Evolutionary conservation across 495 filamentous ascomycete genomes (phyloP), one percentile per base, ranked within the genome.

Genomic region (Mytilinidion resinicola): DNA sequence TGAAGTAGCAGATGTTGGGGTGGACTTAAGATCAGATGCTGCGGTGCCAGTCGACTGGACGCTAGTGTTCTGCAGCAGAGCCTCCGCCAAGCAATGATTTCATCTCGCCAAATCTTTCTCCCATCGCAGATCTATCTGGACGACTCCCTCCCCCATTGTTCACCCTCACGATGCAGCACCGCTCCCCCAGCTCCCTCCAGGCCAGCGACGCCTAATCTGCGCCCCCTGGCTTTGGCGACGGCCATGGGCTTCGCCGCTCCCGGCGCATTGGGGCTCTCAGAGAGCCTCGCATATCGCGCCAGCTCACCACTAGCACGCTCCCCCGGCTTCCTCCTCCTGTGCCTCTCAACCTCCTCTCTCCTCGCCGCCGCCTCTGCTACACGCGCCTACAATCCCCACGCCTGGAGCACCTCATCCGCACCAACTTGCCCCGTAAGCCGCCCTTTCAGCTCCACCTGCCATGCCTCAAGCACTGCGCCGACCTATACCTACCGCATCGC

Each of bases 401-500:
- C 19, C 14, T 46, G 36, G 52, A 39, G 34, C 10, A 48, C 50
- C 11, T 48, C 14, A 14, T 10, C 61, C 12, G 38, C 44, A 6
- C 57, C 54, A 10, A 54, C 54, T 15, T 66, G 54, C 53, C 51
- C 62, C 7, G n/a, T 61, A 36, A 52, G 48, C 12, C 54, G 56
- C 11, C 47, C 56, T 42, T 61, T 62, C 49, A 48, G 61, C 57
- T 43, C 62, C 14, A 52, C 54, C 25, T 48, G 56, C 33, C 59
- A 54, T 12, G 36, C 21, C 42, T 59, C 55, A 51, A 48, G 50
- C n/a, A 59, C 36, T 47, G 43, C 53, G 17, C 63, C 59, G 44
- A 55, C 67, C 48, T 86, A 85, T 63, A 76, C 76, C 39, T 90
- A 87, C 73, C 76, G 82, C 60, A 75, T 87, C 15, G 78, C 85